Conservation (phyloP, 331 rosid genomes). For the Pyracantha coccinea region DNA sequence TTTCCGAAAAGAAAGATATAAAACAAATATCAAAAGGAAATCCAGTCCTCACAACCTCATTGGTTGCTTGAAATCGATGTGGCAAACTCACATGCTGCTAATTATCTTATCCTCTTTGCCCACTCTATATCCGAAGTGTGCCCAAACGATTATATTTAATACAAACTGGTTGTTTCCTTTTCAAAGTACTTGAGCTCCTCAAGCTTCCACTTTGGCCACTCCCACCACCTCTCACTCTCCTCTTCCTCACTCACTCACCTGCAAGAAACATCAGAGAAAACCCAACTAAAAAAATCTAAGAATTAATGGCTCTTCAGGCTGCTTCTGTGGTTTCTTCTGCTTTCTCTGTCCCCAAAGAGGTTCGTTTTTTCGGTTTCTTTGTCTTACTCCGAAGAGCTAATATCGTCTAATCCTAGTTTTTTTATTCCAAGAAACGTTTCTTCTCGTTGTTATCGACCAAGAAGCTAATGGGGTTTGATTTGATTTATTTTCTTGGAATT, state of each 20-base stretch:
- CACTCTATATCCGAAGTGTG: not conserved
- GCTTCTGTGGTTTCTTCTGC: slow-evolving; percentile 77
- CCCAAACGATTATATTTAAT: slow-evolving; percentile 21
- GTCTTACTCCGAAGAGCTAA: not conserved
- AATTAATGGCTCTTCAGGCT: slow-evolving; percentile 78
- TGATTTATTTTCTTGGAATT: slow-evolving; percentile 3
- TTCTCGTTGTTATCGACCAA: slow-evolving; percentile 1
- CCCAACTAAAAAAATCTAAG: not conserved
- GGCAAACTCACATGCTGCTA: slow-evolving; percentile 58
- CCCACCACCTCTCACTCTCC: not conserved
- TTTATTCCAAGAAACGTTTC: not conserved
- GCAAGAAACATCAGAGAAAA: not conserved
- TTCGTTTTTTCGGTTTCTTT: slow-evolving; percentile 4
- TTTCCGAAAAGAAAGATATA: not conserved
- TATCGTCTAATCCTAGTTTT: not conserved
- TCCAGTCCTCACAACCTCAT: slow-evolving; percentile 43
- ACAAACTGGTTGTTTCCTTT: not conserved
- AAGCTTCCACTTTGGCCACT: not conserved
- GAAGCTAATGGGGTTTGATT: slow-evolving; percentile 3
- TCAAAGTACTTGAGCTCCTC: not conserved
- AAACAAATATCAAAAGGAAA: slow-evolving; percentile 37
- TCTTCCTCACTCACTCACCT: not conserved
- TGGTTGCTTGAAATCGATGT: slow-evolving; percentile 47
- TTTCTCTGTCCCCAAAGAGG: slow-evolving; percentile 76
- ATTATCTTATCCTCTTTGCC: slow-evolving; percentile 65